Conservation (phyloP, 148 eudicot genomes). For the Vaccinium vitisidaea region DNA sequence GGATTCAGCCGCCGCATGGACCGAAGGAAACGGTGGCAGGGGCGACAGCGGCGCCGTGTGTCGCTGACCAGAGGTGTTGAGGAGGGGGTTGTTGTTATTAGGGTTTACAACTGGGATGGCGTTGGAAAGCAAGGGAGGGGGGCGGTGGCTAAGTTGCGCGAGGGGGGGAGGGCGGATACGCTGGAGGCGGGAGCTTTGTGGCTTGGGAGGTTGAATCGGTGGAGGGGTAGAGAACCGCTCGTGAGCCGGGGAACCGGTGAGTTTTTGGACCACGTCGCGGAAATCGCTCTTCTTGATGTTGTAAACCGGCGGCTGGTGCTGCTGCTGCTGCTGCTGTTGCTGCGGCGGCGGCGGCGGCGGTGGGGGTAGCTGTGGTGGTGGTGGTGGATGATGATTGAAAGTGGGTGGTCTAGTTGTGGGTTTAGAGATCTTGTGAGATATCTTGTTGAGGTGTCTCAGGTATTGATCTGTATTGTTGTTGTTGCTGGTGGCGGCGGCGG, state of each 20-base stretch:
- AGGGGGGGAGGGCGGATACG: slow-evolving; percentile 93
- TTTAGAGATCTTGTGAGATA: slow-evolving; percentile 78
- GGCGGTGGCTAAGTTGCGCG: slow-evolving; percentile 51
- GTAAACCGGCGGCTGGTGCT: slow-evolving; percentile 86
- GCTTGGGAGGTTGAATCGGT: slow-evolving; percentile 43
- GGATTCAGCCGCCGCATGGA: slow-evolving; percentile 83
- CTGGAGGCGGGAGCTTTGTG: slow-evolving; percentile 71
- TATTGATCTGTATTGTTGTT: slow-evolving; percentile 29
- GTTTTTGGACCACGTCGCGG: slow-evolving; percentile 84
- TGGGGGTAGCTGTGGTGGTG: slow-evolving; percentile 7
- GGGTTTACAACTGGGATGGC: slow-evolving; percentile 12
- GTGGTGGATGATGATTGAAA: slow-evolving; percentile 18
- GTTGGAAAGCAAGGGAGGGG: slow-evolving; percentile 30
- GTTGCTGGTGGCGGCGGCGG: neutral
- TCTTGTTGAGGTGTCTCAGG: slow-evolving; percentile 55
- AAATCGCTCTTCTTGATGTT: slow-evolving; percentile 85
- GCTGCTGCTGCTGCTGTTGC: slow-evolving; percentile 32
- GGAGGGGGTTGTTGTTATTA: neutral
- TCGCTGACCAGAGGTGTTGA: slow-evolving; percentile 10
- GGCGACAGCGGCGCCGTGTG: slow-evolving; percentile 49
- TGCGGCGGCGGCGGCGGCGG: slow-evolving; percentile 23
- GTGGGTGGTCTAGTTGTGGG: slow-evolving; percentile 27
- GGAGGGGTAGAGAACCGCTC: slow-evolving; percentile 38
- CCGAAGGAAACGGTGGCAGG: slow-evolving; percentile 82
- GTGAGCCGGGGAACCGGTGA: slow-evolving; percentile 88